phyloP scores from a whole-genome alignment of 1,284 basidiomycete species.

The Neotropicomus parvogracilis region DNA sequence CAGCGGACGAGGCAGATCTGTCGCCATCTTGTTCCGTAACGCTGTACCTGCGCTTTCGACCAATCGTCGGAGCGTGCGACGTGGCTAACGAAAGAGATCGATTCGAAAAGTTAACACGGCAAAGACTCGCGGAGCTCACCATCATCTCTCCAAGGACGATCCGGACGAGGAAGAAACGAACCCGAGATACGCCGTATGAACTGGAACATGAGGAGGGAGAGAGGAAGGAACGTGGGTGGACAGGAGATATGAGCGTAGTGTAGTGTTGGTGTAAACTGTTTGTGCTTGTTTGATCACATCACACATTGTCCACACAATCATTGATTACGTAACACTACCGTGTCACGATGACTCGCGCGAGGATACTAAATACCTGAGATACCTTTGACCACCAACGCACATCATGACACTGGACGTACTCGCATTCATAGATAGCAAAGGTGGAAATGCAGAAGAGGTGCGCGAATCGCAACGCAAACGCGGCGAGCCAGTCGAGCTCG shows the following conservation, averaged over 20 bases:
- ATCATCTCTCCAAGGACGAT: conserved; percentile 72
- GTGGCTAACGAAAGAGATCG: conserved; percentile 47
- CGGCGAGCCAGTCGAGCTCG: conserved; percentile 83
- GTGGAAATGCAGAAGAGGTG: conserved; percentile 92
- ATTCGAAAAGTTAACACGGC: conserved; percentile 9
- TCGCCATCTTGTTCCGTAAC: conserved; percentile 47
- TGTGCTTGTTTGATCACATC: conserved; percentile 22
- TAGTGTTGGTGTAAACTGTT: conserved; percentile 15
- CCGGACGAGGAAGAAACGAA: conserved; percentile 64
- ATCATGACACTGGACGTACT: conserved; percentile 74
- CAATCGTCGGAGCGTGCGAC: conserved; percentile 65
- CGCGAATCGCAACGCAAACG: conserved; percentile 91
- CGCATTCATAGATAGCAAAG: conserved; percentile 80
- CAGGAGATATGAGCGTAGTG: conserved; percentile 11
- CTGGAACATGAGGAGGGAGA: conserved; percentile 50
- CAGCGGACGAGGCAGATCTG: conserved; percentile 32
- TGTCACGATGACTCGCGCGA: background rate
- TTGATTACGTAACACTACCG: conserved; percentile 20
- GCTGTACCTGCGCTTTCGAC: conserved; percentile 62
- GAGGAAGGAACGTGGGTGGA: conserved; percentile 1
- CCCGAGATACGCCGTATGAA: conserved; percentile 67
- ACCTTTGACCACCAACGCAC: background rate
- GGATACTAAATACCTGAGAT: no score
- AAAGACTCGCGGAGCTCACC: conserved; percentile 43
- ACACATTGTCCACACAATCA: background rate